Conservation (phyloP, 371 early-diverging fungal species). For the Apophysomyces trapeziformis region DNA sequence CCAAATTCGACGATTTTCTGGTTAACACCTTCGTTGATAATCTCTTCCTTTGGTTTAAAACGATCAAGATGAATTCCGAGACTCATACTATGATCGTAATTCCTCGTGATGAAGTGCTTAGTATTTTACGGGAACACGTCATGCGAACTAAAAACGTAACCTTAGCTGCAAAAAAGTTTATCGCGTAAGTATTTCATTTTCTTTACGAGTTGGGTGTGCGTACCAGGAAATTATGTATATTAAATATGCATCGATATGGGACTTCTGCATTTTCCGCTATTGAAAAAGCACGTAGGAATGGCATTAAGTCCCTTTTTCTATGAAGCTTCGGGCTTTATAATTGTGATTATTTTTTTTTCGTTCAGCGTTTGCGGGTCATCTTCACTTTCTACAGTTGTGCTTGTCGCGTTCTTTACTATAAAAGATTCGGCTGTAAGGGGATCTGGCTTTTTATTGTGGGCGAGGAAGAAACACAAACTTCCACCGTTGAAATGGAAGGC, state of each 20-base stretch:
- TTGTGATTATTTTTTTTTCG: too few relatives aligned
- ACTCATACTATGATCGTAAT: constrained; percentile 13
- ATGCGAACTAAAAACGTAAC: not conserved
- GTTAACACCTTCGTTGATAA: constrained; percentile 62
- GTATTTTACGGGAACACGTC: constrained; percentile 45
- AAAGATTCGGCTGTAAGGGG: too few relatives aligned
- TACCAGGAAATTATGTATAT: not conserved
- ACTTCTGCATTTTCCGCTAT: too few relatives aligned
- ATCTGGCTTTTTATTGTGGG: too few relatives aligned
- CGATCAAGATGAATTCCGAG: constrained; percentile 50
- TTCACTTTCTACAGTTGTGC: too few relatives aligned
- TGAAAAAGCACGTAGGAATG: too few relatives aligned
- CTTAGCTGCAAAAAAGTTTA: not conserved
- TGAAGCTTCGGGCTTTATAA: too few relatives aligned
- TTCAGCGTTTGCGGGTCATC: too few relatives aligned
- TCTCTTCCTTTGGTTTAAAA: constrained; percentile 62
- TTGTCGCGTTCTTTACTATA: too few relatives aligned
- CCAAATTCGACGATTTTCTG: constrained; percentile 68
- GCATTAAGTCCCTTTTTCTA: too few relatives aligned
- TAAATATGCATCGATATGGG: not conserved
- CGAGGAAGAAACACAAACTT: too few relatives aligned
- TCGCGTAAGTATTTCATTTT: not conserved
- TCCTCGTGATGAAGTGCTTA: constrained; percentile 24
- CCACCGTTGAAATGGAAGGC: not conserved
- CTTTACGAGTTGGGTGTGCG: not conserved